phyloP scores from a whole-genome alignment of 805 yeast genomes.

The Teunomyces cretensis region DNA sequence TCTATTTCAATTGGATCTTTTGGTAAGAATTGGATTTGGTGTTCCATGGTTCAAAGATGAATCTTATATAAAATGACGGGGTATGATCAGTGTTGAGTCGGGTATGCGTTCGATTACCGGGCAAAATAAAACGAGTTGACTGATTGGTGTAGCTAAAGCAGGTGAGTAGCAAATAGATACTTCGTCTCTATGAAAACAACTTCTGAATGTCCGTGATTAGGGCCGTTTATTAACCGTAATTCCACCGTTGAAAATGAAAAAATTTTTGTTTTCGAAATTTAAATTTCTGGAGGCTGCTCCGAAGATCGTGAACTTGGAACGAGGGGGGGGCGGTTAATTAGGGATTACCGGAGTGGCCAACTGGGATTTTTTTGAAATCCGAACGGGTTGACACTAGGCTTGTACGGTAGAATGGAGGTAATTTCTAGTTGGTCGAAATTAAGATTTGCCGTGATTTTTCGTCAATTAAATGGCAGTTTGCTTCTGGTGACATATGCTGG shows the following conservation, averaged over 20 bases:
- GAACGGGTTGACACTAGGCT: neutral
- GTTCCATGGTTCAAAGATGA: constrained; percentile 19
- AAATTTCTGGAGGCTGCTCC: neutral
- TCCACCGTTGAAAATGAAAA: neutral
- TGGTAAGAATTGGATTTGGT: constrained; percentile 21
- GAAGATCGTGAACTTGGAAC: neutral
- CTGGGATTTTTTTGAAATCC: neutral
- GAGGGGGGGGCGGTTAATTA: neutral
- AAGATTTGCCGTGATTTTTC: constrained; percentile 3
- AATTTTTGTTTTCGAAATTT: neutral
- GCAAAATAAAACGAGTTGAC: neutral
- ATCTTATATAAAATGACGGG: neutral
- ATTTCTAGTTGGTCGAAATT: neutral
- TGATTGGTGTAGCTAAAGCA: neutral
- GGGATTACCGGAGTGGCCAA: neutral
- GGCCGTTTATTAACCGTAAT: neutral
- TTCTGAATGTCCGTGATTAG: neutral
- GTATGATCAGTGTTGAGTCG: neutral
- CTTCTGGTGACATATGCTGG: neutral
- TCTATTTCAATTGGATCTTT: constrained; percentile 60
- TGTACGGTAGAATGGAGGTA: neutral
- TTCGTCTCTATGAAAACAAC: neutral
- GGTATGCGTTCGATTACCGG: neutral
- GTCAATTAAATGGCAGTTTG: neutral
- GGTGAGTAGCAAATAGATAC: neutral